phyloP scores from a whole-genome alignment of 352 stramenopile species.

The Pythium plurisporium region DNA sequence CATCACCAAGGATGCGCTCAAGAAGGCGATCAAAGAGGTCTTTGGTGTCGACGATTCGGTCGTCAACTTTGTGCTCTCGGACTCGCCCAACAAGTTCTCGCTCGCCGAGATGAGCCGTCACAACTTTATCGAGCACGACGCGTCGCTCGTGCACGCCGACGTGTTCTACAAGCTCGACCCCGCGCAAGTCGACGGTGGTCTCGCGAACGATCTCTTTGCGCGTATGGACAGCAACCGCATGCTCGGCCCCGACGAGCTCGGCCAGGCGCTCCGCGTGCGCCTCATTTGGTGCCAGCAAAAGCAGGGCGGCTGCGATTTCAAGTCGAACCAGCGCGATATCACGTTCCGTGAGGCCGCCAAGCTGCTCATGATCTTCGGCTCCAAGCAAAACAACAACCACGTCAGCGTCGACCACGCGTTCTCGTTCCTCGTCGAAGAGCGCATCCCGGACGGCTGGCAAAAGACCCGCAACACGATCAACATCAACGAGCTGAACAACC shows the following conservation, averaged over 20 bases:
- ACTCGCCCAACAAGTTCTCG: constrained; percentile 20
- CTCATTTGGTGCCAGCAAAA: constrained; percentile 4
- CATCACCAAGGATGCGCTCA: constrained; percentile 20
- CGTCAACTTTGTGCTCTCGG: constrained; percentile 26
- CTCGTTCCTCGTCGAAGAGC: constrained; percentile 17
- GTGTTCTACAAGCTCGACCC: constrained; percentile 31
- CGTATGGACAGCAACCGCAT: constrained; percentile 2
- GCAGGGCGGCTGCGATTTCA: background rate
- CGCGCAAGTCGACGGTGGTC: constrained; percentile 19
- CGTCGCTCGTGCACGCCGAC: constrained; percentile 17
- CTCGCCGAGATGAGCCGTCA: constrained; percentile 37
- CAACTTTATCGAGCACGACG: constrained; percentile 46
- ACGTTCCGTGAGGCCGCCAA: constrained; percentile 17
- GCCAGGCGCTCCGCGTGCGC: background rate
- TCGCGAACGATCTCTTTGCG: constrained; percentile 29
- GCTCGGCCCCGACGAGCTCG: constrained; percentile 5
- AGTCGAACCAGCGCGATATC: constrained; percentile 1
- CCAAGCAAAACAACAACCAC: constrained; percentile 7
- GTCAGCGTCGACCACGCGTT: constrained; percentile 11
- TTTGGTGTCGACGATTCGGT: constrained; percentile 35
- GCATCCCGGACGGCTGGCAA: constrained; percentile 12
- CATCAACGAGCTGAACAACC: constrained; percentile 6
- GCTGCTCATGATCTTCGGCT: constrained; percentile 7
- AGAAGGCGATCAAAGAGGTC: constrained; percentile 25
- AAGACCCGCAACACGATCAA: background rate